These are phyloP conservation scores for Exophiala lecanii-corni DNA, from an alignment of 2,329 filamentous ascomycete genomes.

Conservation along the genomic window DNA sequence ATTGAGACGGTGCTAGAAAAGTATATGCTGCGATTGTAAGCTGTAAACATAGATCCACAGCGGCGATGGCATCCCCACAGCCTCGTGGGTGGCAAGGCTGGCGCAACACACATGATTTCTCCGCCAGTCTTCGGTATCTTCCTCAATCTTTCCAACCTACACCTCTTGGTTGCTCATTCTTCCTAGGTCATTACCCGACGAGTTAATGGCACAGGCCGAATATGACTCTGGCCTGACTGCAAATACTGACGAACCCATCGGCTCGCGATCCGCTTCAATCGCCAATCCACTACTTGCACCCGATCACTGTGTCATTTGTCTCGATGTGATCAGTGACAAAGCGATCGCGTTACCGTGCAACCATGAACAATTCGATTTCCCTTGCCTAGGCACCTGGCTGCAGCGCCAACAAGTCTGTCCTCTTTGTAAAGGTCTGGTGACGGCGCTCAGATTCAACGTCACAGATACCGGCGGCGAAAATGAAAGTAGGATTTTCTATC, in stretches of 20 bases:
- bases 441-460: slow-evolving; percentile 51
- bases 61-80: no score
- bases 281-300: slow-evolving; percentile 2
- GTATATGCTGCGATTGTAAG: no score
- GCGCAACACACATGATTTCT: no score
- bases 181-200: neutral
- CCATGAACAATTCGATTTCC: slow-evolving; percentile 77
- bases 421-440: slow-evolving; percentile 62
- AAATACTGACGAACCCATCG: neutral
- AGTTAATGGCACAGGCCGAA: neutral
- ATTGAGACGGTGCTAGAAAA: no score
- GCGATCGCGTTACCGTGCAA: slow-evolving; percentile 71
- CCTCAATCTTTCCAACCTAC: neutral
- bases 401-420: slow-evolving; percentile 69
- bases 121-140: no score
- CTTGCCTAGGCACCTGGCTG: slow-evolving; percentile 80
- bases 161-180: neutral
- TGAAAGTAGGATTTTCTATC: slow-evolving; percentile 26
- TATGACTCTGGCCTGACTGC: neutral
- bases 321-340: slow-evolving; percentile 67
- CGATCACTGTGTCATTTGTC: slow-evolving; percentile 72
- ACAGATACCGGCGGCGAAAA: slow-evolving; percentile 49
- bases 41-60: no score
- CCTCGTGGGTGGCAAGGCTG: no score
- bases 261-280: neutral